Conservation (phyloP, 1,139 yeast genomes). For the Lodderomyces jiufengensis region DNA sequence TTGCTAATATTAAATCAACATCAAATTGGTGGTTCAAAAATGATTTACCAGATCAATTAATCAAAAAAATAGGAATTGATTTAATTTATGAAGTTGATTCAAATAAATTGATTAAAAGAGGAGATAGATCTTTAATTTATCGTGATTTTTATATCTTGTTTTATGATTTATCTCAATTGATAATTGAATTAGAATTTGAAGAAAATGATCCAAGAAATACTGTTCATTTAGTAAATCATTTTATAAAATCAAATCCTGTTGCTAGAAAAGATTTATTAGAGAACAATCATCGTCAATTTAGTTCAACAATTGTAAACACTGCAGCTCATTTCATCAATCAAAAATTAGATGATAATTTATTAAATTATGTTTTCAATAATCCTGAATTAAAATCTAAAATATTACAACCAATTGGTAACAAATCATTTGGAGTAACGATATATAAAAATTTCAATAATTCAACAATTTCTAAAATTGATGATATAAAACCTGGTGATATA, state of each 20-base stretch:
- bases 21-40: constrained; percentile 65
- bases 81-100: constrained; percentile 66
- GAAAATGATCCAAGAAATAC: constrained; percentile 53
- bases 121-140: constrained; percentile 45
- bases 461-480: constrained; percentile 57
- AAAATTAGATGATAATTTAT: constrained; percentile 25
- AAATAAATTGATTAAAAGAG: constrained; percentile 52
- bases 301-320: constrained; percentile 36
- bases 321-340: constrained; percentile 44
- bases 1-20: constrained; percentile 29
- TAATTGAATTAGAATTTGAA: constrained; percentile 56
- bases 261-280: constrained; percentile 49
- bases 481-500: constrained; percentile 79
- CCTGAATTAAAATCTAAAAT: constrained; percentile 17
- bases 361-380: constrained; percentile 19
- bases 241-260: constrained; percentile 44
- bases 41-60: constrained; percentile 56
- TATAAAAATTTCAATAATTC: constrained; percentile 46
- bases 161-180: constrained; percentile 68
- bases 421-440: constrained; percentile 70
- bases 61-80: constrained; percentile 43
- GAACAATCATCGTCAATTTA: constrained; percentile 44
- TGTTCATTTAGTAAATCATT: constrained; percentile 41
- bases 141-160: constrained; percentile 73
- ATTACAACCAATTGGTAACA: constrained; percentile 59